phyloP scores from a whole-genome alignment of 2,329 filamentous ascomycete species.

The Hypoxylon sp. region DNA sequence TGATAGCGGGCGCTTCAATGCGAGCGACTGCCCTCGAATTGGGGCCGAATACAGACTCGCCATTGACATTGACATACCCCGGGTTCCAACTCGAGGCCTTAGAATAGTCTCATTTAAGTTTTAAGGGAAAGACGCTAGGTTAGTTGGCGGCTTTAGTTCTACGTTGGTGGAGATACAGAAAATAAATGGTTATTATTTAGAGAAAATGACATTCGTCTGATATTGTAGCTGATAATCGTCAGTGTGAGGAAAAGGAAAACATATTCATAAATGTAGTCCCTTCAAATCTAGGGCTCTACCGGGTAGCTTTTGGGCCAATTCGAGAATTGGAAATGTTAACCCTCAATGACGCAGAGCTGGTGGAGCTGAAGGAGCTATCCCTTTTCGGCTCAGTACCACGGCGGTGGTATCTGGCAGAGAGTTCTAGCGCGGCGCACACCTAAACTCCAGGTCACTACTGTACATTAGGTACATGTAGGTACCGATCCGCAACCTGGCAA shows the following conservation, averaged over 20 bases:
- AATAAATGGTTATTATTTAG: neutral
- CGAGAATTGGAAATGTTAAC: conserved; percentile 27
- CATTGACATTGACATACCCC: conserved; percentile 49
- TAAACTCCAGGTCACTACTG: too few relatives aligned
- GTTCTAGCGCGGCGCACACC: neutral
- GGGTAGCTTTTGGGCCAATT: conserved; percentile 13
- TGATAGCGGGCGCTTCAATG: conserved; percentile 30
- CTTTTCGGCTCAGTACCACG: conserved; percentile 34
- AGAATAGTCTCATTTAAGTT: conserved; percentile 29
- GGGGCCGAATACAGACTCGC: conserved; percentile 43
- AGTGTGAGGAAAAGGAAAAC: conserved; percentile 3
- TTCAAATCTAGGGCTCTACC: conserved; percentile 4
- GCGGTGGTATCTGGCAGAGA: conserved; percentile 47
- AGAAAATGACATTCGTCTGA: conserved; percentile 23
- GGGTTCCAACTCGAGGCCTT: conserved; percentile 7
- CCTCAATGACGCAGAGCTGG: conserved; percentile 48
- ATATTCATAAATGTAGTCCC: neutral
- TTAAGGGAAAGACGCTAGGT: conserved; percentile 17
- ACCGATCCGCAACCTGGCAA: conserved; percentile 18
- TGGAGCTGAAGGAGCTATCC: conserved; percentile 41
- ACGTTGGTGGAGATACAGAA: conserved; percentile 23
- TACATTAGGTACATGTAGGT: neutral
- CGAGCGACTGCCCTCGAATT: conserved; percentile 41
- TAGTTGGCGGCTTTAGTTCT: conserved; percentile 25
- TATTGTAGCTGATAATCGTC: conserved; percentile 8